These are phyloP conservation scores for Eucalyptus globulus DNA, from an alignment of 345 rosid species.

Conservation along the genomic window DNA sequence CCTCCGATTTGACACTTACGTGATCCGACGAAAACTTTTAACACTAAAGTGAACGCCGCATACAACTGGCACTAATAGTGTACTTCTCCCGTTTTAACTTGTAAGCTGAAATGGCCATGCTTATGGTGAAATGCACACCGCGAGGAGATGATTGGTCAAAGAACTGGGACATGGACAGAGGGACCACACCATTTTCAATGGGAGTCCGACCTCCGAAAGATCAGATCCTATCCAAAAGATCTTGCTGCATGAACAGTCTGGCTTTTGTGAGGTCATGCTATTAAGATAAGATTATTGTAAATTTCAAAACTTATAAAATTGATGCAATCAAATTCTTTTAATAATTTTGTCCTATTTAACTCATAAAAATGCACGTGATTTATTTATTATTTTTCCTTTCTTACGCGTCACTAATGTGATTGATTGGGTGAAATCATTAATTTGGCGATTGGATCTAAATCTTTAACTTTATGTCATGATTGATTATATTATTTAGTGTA, in stretches of 20 bases:
- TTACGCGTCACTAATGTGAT: not conserved
- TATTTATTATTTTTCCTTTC: no score
- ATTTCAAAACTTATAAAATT: no score
- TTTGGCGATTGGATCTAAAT: not conserved
- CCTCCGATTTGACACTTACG: no score
- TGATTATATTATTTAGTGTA: not conserved
- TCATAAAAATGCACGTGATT: not conserved
- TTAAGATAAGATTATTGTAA: rapidly evolving
- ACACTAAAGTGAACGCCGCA: no score
- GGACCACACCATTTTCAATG: not conserved
- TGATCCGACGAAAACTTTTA: no score
- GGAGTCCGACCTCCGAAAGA: not conserved
- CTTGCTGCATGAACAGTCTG: not conserved
- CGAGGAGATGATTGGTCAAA: not conserved
- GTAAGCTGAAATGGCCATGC: not conserved
- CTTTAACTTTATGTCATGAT: not conserved
- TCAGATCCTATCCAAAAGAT: not conserved
- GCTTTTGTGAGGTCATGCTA: not conserved
- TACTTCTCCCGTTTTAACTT: no score
- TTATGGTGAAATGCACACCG: not conserved
- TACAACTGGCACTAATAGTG: no score
- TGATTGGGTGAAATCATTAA: not conserved
- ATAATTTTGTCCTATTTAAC: not conserved
- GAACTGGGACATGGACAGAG: not conserved
- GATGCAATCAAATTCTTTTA: rapidly evolving